Percentiles rank a stretch among this genome's conserved stretches.
Evolutionary conservation across 257 asterid species (phyloP).

Genomic region (Solanum virginianum): DNA sequence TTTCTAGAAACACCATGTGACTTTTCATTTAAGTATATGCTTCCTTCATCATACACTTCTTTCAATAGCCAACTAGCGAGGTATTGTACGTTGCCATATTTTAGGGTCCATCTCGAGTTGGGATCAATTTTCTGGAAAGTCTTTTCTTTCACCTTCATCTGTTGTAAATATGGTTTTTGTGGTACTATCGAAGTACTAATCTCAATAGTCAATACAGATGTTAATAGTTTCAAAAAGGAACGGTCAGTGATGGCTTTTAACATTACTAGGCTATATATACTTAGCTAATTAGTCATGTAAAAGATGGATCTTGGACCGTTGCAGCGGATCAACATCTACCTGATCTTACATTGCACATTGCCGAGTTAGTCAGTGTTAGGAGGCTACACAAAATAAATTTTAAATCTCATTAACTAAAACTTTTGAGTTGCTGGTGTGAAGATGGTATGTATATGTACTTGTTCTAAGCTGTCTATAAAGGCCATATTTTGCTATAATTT

Average conservation of each 20-base stretch:
- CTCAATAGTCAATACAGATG: too few species aligned
- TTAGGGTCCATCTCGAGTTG: neutral
- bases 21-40: too few species aligned
- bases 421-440: neutral
- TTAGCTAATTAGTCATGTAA: neutral
- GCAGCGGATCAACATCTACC: neutral
- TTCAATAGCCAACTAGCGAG: too few species aligned
- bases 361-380: neutral
- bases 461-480: neutral
- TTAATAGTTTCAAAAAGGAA: too few species aligned
- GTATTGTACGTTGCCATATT: too few species aligned
- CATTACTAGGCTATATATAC: neutral
- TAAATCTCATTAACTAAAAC: neutral
- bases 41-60: too few species aligned
- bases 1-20: too few species aligned
- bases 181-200: neutral
- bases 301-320: neutral
- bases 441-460: neutral
- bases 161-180: neutral
- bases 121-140: neutral
- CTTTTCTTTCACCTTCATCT: neutral
- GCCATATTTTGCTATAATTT: neutral
- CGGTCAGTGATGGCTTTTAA: neutral
- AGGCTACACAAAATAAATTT: neutral
- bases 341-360: neutral